These are phyloP conservation scores for Astragalus membranaceus DNA, from an alignment of 306 rosid species.

Conservation along the genomic window DNA sequence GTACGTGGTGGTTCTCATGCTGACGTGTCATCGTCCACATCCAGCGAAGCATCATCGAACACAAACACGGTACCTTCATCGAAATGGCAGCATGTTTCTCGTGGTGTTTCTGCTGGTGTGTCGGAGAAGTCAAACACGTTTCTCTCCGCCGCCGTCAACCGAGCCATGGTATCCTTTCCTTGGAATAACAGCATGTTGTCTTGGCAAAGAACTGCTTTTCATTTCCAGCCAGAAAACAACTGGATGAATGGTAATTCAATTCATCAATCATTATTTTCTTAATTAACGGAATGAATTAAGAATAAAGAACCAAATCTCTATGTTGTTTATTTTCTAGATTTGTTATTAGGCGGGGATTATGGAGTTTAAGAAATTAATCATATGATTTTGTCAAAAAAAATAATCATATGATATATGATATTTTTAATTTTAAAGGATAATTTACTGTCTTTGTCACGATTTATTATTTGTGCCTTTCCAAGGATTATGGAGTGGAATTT, in stretches of 20 bases:
- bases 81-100: slow-evolving; percentile 29
- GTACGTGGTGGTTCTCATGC: neutral
- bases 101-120: slow-evolving; percentile 57
- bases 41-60: neutral
- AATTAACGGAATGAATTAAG: neutral
- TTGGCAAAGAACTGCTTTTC: slow-evolving; percentile 93
- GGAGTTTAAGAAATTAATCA: no score
- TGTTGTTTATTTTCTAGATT: neutral
- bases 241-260: slow-evolving; percentile 81
- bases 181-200: slow-evolving; percentile 85
- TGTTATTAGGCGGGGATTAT: no score
- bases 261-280: neutral
- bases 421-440: neutral
- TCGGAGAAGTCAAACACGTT: slow-evolving; percentile 60
- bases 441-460: neutral
- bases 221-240: slow-evolving; percentile 89
- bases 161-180: slow-evolving; percentile 26
- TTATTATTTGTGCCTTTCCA: neutral
- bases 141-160: neutral
- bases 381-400: no score
- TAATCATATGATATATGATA: no score
- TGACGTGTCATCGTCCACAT: neutral
- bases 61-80: slow-evolving; percentile 4
- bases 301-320: neutral
- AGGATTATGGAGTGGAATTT: neutral